phyloP scores from a whole-genome alignment of 2,329 filamentous ascomycete genomes.

The Aspergillus pseudoviridinutans region DNA sequence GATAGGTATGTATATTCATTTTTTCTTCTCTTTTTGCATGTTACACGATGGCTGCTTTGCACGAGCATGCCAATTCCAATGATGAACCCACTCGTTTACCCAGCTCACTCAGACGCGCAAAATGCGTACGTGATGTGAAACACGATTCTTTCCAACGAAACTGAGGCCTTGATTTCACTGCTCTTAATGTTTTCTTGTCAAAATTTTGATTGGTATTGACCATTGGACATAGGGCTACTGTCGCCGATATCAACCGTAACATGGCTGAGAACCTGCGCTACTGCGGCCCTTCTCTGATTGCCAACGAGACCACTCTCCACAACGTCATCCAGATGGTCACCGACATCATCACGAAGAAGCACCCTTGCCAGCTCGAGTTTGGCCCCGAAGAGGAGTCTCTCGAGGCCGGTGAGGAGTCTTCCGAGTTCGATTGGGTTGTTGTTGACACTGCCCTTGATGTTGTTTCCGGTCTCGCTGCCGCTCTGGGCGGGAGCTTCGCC shows the following conservation, averaged over 20 bases:
- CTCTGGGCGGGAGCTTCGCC: conserved; percentile 74
- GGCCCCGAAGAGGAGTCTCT: conserved; percentile 74
- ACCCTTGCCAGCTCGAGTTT: conserved; percentile 89
- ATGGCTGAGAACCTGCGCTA: conserved; percentile 85
- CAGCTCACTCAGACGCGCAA: conserved; percentile 98
- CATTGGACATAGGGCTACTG: conserved; percentile 61
- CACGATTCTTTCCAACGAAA: conserved; percentile 55
- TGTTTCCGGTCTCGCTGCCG: conserved; percentile 75
- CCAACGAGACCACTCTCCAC: conserved; percentile 67
- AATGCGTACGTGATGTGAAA: conserved; percentile 83
- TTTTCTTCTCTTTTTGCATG: conserved; percentile 18
- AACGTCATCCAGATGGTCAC: conserved; percentile 72
- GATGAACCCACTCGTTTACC: conserved; percentile 91
- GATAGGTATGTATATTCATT: conserved; percentile 71
- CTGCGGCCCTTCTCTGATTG: conserved; percentile 80
- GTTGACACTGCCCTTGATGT: conserved; percentile 93
- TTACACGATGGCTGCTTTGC: conserved; percentile 6
- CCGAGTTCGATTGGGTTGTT: conserved; percentile 96
- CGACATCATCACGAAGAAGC: conserved; percentile 80
- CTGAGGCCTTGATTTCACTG: conserved; percentile 33
- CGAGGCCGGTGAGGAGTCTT: conserved; percentile 71
- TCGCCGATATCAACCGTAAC: conserved; percentile 94
- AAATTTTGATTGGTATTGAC: conserved; percentile 41
- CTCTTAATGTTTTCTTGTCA: conserved; percentile 14
- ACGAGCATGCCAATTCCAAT: conserved; percentile 38